These are phyloP conservation scores for Rhizophagus prolifer DNA, from an alignment of 192 early-diverging fungal species.

Conservation along the genomic window DNA sequence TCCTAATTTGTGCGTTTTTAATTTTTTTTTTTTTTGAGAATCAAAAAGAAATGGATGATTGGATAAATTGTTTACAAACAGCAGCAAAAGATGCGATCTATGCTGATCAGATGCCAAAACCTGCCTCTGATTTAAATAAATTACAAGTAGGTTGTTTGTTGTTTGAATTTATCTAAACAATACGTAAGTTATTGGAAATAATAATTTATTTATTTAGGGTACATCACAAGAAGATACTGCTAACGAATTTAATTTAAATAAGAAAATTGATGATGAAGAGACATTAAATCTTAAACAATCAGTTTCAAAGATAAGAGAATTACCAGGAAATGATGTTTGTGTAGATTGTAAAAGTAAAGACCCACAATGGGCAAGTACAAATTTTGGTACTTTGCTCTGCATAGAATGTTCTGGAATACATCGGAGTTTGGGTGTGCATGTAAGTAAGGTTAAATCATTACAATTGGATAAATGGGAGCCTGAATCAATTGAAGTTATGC, in stretches of 20 bases:
- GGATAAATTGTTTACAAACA: slow-evolving; percentile 67
- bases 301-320: slow-evolving; percentile 33
- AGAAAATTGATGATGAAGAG: background rate
- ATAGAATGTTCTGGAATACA: slow-evolving; percentile 92
- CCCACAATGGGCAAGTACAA: slow-evolving; percentile 86
- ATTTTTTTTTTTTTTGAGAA: slow-evolving; percentile 55
- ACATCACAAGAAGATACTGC: background rate
- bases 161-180: background rate
- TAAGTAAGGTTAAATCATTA: slow-evolving; percentile 83
- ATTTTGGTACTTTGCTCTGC: slow-evolving; percentile 77
- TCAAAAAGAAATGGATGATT: slow-evolving; percentile 66
- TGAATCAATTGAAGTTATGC: slow-evolving; percentile 71
- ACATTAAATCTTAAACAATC: background rate
- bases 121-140: background rate
- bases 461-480: slow-evolving; percentile 86
- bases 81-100: slow-evolving; percentile 58
- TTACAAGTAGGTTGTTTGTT: background rate
- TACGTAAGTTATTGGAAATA: background rate
- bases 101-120: slow-evolving; percentile 44
- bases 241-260: background rate
- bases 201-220: background rate
- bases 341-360: slow-evolving; percentile 56
- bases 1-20: background rate
- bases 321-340: slow-evolving; percentile 56
- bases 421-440: slow-evolving; percentile 85